Percentiles rank a stretch among this genome's conserved stretches.
Evolutionary conservation across 2,329 filamentous ascomycete species (phyloP).

Genomic region (Clonostachys solani): DNA sequence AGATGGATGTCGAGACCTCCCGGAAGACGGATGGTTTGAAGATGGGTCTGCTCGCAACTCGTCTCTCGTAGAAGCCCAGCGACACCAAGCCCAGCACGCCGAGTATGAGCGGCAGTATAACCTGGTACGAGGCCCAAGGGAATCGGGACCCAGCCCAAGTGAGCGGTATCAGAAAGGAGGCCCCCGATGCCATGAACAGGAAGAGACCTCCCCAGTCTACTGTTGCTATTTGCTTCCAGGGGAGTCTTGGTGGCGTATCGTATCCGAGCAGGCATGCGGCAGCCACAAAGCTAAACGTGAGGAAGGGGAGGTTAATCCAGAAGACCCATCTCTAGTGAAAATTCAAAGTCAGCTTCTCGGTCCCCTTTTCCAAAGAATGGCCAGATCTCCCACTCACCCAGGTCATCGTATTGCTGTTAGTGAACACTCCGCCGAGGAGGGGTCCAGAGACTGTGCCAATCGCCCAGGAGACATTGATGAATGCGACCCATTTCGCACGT

Average conservation of each 20-base stretch:
- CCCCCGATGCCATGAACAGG: slow-evolving; percentile 39
- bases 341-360: background rate
- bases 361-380: background rate
- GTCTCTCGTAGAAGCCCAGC: slow-evolving; percentile 11
- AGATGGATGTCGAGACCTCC: slow-evolving; percentile 10
- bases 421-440: slow-evolving; percentile 12
- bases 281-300: slow-evolving; percentile 13
- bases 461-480: slow-evolving; percentile 42
- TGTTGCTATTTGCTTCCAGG: slow-evolving; percentile 4
- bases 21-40: slow-evolving; percentile 13
- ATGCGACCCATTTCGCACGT: slow-evolving; percentile 32
- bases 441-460: slow-evolving; percentile 42
- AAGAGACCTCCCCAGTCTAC: slow-evolving; percentile 61
- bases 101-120: slow-evolving; percentile 56
- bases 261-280: slow-evolving; percentile 18
- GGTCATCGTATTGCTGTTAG: background rate
- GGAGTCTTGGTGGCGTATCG: slow-evolving; percentile 5
- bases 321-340: slow-evolving; percentile 23
- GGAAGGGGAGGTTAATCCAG: slow-evolving; percentile 25
- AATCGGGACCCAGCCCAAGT: slow-evolving; percentile 8
- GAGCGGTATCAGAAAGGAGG: slow-evolving; percentile 10
- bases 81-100: slow-evolving; percentile 40
- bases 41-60: slow-evolving; percentile 9
- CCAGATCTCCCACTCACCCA: background rate
- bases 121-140: slow-evolving; percentile 11